Percentiles rank a stretch among this genome's conserved stretches.
phyloP scores from a whole-genome alignment of 441 rosid genomes.

The Pelargonium myrrhifolium region DNA sequence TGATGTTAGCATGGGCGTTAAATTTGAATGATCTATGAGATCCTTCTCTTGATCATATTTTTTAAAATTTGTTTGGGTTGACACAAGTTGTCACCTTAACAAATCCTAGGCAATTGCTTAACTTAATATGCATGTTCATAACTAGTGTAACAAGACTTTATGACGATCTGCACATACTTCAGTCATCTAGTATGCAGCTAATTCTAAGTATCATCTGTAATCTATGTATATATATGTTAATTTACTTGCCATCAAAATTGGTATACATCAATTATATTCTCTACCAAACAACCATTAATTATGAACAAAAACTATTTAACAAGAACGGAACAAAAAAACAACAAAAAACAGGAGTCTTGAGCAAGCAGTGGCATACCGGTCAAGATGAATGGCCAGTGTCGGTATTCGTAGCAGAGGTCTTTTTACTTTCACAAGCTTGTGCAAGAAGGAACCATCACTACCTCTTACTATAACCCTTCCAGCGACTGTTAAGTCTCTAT shows the following conservation, averaged over 20 bases:
- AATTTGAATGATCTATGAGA: not conserved
- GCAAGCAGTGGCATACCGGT: conserved; percentile 41
- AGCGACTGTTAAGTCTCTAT: conserved; percentile 89
- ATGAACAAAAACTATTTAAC: not conserved
- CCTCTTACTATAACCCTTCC: conserved; percentile 76
- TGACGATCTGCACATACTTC: too few species aligned
- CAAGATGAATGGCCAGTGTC: conserved; percentile 85
- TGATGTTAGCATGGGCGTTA: not conserved
- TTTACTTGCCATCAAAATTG: not conserved
- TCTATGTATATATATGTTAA: too few species aligned
- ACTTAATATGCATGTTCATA: too few species aligned
- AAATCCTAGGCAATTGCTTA: too few species aligned
- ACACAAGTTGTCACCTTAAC: not conserved
- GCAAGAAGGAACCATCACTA: conserved; percentile 55
- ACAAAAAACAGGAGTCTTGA: not conserved
- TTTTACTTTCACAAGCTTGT: conserved; percentile 72
- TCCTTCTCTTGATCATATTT: not conserved
- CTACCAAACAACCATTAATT: not conserved
- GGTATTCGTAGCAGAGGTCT: conserved; percentile 80
- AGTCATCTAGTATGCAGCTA: too few species aligned
- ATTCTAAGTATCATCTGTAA: too few species aligned
- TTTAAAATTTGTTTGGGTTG: not conserved
- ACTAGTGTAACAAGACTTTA: too few species aligned
- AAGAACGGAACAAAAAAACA: not conserved
- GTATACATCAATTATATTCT: not conserved